Conservation (phyloP, 768 basidiomycete genomes). For the Termitomyces sp. region DNA sequence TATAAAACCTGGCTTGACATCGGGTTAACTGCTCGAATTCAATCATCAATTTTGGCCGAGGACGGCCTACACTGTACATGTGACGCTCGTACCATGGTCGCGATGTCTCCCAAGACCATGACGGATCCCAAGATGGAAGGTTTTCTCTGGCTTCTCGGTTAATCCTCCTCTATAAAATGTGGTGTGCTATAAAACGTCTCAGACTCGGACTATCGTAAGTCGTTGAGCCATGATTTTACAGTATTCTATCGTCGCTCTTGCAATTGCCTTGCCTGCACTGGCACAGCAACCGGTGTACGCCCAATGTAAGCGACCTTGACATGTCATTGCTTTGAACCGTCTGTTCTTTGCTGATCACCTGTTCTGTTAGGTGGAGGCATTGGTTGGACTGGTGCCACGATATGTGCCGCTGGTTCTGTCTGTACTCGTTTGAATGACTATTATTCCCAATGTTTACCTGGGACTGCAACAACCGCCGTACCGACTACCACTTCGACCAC, state of each 20-base stretch:
- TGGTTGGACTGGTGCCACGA: constrained; percentile 32
- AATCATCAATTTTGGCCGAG: background rate
- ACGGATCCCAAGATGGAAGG: background rate
- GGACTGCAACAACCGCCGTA: constrained; percentile 16
- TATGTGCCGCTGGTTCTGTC: constrained; percentile 29
- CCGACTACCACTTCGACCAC: constrained; percentile 17
- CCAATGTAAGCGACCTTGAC: constrained; percentile 21
- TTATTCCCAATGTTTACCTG: constrained; percentile 34
- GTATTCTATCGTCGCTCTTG: constrained; percentile 20
- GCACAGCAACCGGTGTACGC: constrained; percentile 26
- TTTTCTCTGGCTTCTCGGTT: background rate
- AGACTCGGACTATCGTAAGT: background rate
- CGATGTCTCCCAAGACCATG: background rate
- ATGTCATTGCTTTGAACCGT: background rate
- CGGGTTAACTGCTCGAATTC: constrained; percentile 8
- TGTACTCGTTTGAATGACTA: constrained; percentile 29
- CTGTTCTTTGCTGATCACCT: background rate
- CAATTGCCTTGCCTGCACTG: constrained; percentile 22
- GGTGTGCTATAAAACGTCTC: background rate
- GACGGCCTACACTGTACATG: constrained; percentile 4
- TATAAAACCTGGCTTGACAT: background rate
- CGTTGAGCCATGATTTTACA: constrained; percentile 20
- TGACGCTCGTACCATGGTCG: constrained; percentile 1
- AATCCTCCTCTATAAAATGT: background rate
- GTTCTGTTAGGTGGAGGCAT: constrained; percentile 29